Base-by-base conservation (phyloP, 257 asterid genomes). In the Eustoma russellianum region DNA sequence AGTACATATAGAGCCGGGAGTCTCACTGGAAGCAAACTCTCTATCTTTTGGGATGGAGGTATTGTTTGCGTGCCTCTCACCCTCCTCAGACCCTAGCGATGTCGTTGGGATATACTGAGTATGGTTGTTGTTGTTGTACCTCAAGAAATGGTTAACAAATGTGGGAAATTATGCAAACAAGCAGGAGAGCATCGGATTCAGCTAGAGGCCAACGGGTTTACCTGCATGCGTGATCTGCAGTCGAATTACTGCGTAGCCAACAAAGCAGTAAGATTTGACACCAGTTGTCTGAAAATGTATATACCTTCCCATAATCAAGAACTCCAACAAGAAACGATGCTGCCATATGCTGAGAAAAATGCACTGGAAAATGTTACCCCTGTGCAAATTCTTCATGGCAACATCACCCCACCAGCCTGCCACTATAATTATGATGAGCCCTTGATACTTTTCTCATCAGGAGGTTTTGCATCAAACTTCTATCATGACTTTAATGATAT, bases 341-440 rank as follows among this genome's bases (percentile, higher is more conserved):
- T 72, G 33, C 95, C 95, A 1, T 86, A 86, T 62, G 84, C 88
- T 1, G 60, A 83, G 24, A 88, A 79, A 60, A 75, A 75, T 44
- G 92, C 79, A 48, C 55, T 70, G 40, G 34, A 35, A 41, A n/a
- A 33, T 8, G 78, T 83, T 0, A 69, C 79, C 0, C 85, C 83
- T 0, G 81, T 86, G 5, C 72, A 34, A 49, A 72, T 86, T 53
- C 38, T 51, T 1, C 75, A 45, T 10, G 87, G 85, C 0, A 66
- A 73, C 17, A 11, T 33, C 1, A 56, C 69, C 5, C 52, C 51
- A 0, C 87, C 79, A 11, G 60, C 50, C 17, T 70, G 75, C 57
- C 45, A 46, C 17, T 41, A 30, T 40, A n/a, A 13, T n/a, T 71
- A 77, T 17, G 60, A 76, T 6, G 57, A 61, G 38, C 81, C 81